A percentile compares a stretch with the other conserved stretches of the same genome.
Conservation (phyloP, 208 protist species). For the Wallacemonas sp. region DNA sequence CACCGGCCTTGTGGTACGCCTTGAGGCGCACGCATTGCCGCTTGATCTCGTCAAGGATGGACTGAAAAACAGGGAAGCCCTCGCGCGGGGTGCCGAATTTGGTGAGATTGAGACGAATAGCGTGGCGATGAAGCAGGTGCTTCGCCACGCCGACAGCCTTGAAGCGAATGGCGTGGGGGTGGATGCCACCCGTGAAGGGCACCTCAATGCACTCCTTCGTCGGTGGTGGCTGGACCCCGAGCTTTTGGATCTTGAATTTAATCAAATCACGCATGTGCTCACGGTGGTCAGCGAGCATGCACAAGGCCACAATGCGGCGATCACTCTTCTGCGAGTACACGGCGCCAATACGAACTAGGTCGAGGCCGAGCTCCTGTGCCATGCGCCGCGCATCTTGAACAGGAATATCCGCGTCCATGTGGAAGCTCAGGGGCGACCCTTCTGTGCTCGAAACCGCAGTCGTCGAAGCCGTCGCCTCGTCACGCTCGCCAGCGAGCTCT, state of each 20-base stretch:
- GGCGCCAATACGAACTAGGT: constrained; percentile 79
- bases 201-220: constrained; percentile 75
- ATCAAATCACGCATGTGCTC: constrained; percentile 84
- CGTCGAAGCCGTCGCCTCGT: constrained; percentile 22
- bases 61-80: constrained; percentile 79
- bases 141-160: constrained; percentile 83
- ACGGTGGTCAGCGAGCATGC: constrained; percentile 78
- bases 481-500: background rate
- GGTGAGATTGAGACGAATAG: constrained; percentile 77
- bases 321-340: constrained; percentile 72
- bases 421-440: constrained; percentile 17
- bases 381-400: constrained; percentile 68
- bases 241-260: constrained; percentile 83
- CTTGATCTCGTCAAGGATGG: constrained; percentile 77
- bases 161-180: constrained; percentile 87
- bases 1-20: constrained; percentile 75
- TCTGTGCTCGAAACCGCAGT: too few relatives aligned
- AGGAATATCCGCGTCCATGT: constrained; percentile 72
- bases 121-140: constrained; percentile 71
- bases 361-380: constrained; percentile 75
- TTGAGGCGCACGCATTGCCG: constrained; percentile 63
- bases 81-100: constrained; percentile 85
- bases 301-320: constrained; percentile 74
- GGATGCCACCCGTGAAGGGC: constrained; percentile 80
- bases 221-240: constrained; percentile 78